Base-by-base conservation (phyloP, 228 moss, liverwort and hornwort genomes). In the Sphagnum fallax region DNA sequence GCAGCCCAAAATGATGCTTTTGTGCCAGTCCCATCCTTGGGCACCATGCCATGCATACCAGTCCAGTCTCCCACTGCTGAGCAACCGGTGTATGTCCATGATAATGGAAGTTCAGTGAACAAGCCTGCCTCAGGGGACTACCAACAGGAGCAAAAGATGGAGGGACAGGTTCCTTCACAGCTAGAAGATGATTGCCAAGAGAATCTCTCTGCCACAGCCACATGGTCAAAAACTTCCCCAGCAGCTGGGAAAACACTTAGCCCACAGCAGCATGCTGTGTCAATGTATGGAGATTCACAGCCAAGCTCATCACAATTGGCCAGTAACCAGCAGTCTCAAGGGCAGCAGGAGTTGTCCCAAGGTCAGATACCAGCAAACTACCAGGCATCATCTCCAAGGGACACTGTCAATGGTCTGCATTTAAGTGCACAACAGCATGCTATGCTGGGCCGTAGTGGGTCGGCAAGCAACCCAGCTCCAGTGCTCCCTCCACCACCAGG, bases 401-500 rank as follows among this genome's bases (percentile, higher is more conserved):
- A 1, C 6, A 15, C 6, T 11, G 61, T 62, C 10, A 62, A 62
- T 62, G 61, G 16, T 11, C 14, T 8, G 13, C 71, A 65, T 50
- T 64, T 68, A 7, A 82, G 82, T 74, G 79, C 72, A 75, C 64
- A 66, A 15, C 82, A 77, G 79, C 86, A 80, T 61, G 77, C 82
- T 16, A 72, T 79, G 79, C 75, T 86, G 4, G 79, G 32, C 32
- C 2, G 32, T 32, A 32, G 73, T 63, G 86, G 86, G 50, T 75
- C 62, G 4, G 58, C 51, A 51, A 72, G 51, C 52, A 81, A 61
- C 72, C 51, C 18, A 48, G 69, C 53, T 51, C 63, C 78, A 11
- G 65, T 63, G 50, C 76, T 86, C 49, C 85, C 85, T 13, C 86
- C 86, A 73, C 86, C 86, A 48, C 86, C 86, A 63, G 82, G 57